Percentiles rank a stretch among this genome's conserved stretches.
These are phyloP conservation scores for Taphrina wiesneri DNA, from an alignment of 1,139 yeast genomes.

Conservation along the genomic window DNA sequence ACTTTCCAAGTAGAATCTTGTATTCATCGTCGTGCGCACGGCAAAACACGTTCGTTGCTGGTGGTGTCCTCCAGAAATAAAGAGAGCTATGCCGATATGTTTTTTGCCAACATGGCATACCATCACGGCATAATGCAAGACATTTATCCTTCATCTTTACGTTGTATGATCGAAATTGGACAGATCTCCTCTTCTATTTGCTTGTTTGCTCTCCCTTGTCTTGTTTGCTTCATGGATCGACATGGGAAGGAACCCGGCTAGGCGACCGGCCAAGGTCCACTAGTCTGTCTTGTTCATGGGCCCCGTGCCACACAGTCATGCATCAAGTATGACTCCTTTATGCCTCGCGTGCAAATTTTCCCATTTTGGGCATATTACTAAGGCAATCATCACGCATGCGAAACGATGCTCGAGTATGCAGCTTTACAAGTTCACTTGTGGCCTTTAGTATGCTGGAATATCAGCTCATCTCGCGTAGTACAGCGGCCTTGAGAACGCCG, in stretches of 20 bases:
- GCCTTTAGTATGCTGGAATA: not conserved
- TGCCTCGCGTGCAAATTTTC: not conserved
- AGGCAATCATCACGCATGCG: not conserved
- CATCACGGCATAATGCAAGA: not conserved
- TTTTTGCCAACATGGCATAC: not conserved
- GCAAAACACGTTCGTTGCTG: not conserved
- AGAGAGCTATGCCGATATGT: not conserved
- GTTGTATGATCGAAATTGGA: not conserved
- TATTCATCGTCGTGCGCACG: conserved; percentile 3
- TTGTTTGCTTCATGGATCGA: not conserved
- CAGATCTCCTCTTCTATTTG: not conserved
- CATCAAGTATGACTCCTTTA: not conserved
- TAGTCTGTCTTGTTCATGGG: not conserved
- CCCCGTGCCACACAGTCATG: not conserved
- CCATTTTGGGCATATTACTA: not conserved
- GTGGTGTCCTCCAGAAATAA: not conserved
- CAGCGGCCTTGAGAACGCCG: conserved; percentile 23
- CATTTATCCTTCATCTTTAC: not conserved
- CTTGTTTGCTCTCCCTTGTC: too few species aligned
- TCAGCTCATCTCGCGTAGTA: conserved; percentile 24
- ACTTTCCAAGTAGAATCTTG: not conserved
- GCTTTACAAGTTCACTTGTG: not conserved
- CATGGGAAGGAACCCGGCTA: not conserved
- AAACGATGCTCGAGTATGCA: not conserved
- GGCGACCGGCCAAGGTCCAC: not conserved